These are phyloP conservation scores for Martiniozyma asiatica DNA, from an alignment of 1,139 yeast species.

Conservation along the genomic window DNA sequence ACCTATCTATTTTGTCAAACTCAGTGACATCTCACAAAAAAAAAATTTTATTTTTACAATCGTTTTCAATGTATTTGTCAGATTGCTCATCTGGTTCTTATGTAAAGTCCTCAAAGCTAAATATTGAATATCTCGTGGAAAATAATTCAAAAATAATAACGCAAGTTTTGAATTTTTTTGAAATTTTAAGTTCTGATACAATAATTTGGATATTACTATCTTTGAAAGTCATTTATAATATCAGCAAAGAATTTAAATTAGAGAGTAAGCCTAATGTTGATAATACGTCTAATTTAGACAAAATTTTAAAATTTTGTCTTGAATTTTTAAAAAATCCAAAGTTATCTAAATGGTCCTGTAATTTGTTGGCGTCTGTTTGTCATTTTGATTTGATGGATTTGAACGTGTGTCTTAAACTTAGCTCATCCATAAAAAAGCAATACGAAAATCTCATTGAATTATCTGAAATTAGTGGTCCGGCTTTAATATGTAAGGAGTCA, in stretches of 20 bases:
- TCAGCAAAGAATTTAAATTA: conserved; percentile 1
- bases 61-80: conserved; percentile 7
- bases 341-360: conserved; percentile 23
- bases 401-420: conserved; percentile 14
- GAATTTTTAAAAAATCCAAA: conserved; percentile 31
- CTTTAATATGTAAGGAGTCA: conserved; percentile 31
- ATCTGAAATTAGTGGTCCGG: conserved; percentile 52
- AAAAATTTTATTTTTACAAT: conserved; percentile 5
- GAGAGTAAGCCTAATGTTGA: neutral
- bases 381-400: conserved; percentile 14
- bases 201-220: conserved; percentile 12
- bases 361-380: conserved; percentile 15
- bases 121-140: no score
- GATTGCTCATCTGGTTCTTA: conserved; percentile 6
- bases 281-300: conserved; percentile 11
- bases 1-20: conserved; percentile 4
- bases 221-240: conserved; percentile 8
- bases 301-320: conserved; percentile 30
- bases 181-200: conserved; percentile 9
- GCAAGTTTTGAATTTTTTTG: conserved; percentile 12
- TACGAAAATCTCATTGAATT: conserved; percentile 38
- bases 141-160: conserved; percentile 2
- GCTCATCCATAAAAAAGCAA: conserved; percentile 31
- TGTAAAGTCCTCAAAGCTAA: neutral
- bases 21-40: neutral